phyloP scores from a whole-genome alignment of 2,329 filamentous ascomycete genomes.

The Magnaporthiopsis incrustans region DNA sequence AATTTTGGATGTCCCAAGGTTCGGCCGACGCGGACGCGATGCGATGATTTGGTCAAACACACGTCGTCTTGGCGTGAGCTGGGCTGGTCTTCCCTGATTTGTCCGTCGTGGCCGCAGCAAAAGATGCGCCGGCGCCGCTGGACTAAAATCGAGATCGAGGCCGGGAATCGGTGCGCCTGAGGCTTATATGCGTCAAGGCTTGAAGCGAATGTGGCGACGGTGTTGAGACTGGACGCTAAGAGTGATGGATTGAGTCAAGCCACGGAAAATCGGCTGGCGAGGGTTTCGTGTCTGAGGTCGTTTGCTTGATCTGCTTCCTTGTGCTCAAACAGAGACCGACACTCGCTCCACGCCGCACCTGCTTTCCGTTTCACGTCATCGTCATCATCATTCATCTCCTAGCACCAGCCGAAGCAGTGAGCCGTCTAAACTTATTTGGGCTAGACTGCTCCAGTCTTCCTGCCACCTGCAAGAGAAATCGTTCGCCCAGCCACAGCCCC shows the following conservation, averaged over 20 bases:
- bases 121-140: background rate
- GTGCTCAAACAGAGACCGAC: background rate
- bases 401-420: background rate
- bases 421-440: background rate
- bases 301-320: background rate
- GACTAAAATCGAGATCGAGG: background rate
- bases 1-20: background rate
- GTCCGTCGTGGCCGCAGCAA: background rate
- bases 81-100: background rate
- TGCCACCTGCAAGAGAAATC: background rate
- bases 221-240: background rate
- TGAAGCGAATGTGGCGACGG: background rate
- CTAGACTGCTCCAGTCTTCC: background rate
- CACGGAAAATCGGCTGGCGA: background rate
- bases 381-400: background rate
- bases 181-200: background rate
- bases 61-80: background rate
- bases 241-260: background rate
- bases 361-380: background rate
- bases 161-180: background rate
- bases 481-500: background rate
- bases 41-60: background rate
- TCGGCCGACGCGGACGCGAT: background rate
- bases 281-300: background rate
- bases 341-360: background rate